Evolutionary conservation across 2,329 filamentous ascomycete genomes (phyloP).

Genomic region (Cercospora janseana): DNA sequence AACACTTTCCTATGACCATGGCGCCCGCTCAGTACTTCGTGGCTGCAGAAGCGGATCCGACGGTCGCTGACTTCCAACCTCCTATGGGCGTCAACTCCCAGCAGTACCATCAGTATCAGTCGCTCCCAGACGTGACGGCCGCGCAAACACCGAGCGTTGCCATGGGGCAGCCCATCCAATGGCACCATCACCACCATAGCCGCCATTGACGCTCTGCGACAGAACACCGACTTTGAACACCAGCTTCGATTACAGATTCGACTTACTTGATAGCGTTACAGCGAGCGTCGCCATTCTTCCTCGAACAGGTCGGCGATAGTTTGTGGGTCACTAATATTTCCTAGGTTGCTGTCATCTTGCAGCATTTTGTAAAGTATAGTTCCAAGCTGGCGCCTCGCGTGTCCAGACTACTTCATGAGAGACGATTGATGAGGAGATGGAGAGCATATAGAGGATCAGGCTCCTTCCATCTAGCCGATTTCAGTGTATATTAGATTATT

Average conservation of each 20-base stretch:
- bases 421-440: conserved; percentile 20
- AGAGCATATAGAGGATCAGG: not conserved
- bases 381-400: not conserved
- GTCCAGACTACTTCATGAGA: conserved; percentile 22
- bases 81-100: conserved; percentile 10
- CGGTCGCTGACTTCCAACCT: conserved; percentile 17
- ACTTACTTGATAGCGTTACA: conserved; percentile 19
- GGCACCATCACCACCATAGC: conserved; percentile 7
- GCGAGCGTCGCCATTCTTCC: conserved; percentile 13
- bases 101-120: conserved; percentile 14
- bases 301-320: not conserved
- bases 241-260: not conserved
- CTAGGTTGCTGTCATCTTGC: not conserved
- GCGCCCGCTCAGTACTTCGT: conserved; percentile 21
- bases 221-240: not conserved
- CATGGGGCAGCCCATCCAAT: conserved; percentile 1
- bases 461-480: not conserved
- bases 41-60: conserved; percentile 15
- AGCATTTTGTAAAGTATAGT: conserved; percentile 18
- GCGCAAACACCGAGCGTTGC: not conserved
- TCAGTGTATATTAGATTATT: not conserved
- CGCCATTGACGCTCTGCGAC: not conserved
- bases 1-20: conserved; percentile 14
- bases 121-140: conserved; percentile 6
- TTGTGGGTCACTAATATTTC: not conserved